Base-by-base conservation (phyloP, 129 eudicot species). In the Flaveria trinervia region DNA sequence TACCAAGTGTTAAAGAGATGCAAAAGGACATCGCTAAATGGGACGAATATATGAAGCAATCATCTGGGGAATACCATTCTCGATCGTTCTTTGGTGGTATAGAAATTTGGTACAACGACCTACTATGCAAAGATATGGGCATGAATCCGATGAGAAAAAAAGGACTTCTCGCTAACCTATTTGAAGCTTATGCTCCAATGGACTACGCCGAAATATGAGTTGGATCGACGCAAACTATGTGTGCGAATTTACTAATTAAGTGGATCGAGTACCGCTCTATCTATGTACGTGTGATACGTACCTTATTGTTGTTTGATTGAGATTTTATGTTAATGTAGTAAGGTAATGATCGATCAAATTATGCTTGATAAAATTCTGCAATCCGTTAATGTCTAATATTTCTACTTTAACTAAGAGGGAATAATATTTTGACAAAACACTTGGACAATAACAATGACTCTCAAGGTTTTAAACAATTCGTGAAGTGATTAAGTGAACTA, bases 31-130 rank as follows among this genome's bases (percentile, higher is more conserved):
- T 68, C 17, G 30, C 33, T 0, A 68, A 36, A 68, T 68, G 72
- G 72, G 72, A 68, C 36, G 30, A 43, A 11, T 68, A 68, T 20
- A 68, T 68, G 72, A 45, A 36, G 36, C 52, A 11, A 22, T 30
- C 83, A 51, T 61, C 88, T 2, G 87, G 86, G 18, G 75, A 80
- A 18, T 76, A 87, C 33, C 83, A 74, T 70, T 72, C 78, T 50
- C 80, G 85, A 51, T 72, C 84, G 1, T 81, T 86, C 65, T 60
- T 89, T 59, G 88, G 80, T 33, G 84, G 82, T 7, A 17, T 81
- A 2, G 85, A 84, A 18, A 84, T 88, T 11, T 89, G 88, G 90
- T 84, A 86, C 70, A 86, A 86, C 51, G 88, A 89, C 71, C 82
- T 78, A 17, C 51, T 68, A 22, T 68, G 72, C 72, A 68, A 44